Conservation (phyloP, 139 green algal species). For the Chlamydomonas asymmetrica region DNA sequence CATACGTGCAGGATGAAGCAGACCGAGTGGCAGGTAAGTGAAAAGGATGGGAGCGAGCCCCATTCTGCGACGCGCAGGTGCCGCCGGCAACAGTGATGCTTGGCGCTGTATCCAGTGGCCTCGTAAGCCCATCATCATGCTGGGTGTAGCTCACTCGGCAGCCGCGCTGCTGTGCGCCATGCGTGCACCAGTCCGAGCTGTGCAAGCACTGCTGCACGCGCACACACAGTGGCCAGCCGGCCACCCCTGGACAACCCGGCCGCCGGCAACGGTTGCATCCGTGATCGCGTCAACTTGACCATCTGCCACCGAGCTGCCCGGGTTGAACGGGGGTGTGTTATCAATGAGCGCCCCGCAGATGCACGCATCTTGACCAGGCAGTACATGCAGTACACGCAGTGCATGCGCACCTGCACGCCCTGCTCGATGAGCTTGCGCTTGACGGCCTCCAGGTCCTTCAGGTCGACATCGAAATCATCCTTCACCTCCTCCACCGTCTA, state of each 20-base stretch:
- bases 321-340: not conserved
- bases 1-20: too few species aligned
- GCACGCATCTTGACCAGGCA: not conserved
- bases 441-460: constrained; percentile 39
- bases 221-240: too few species aligned
- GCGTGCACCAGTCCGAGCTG: too few species aligned
- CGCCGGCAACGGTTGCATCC: not conserved
- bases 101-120: too few species aligned
- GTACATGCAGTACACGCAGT: not conserved
- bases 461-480: constrained; percentile 48
- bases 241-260: too few species aligned
- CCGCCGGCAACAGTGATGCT: too few species aligned
- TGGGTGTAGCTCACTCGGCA: too few species aligned
- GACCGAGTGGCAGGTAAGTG: not conserved
- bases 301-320: not conserved
- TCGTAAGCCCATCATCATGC: too few species aligned
- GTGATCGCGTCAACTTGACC: not conserved
- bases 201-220: too few species aligned
- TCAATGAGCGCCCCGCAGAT: not conserved
- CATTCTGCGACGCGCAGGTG: too few species aligned
- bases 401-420: constrained; percentile 31
- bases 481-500: constrained; percentile 55
- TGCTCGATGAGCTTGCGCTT: constrained; percentile 46
- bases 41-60: not conserved
- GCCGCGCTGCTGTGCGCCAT: too few species aligned